Conservation (phyloP, 345 rosid species). For the Diplotaxis tenuifolia region DNA sequence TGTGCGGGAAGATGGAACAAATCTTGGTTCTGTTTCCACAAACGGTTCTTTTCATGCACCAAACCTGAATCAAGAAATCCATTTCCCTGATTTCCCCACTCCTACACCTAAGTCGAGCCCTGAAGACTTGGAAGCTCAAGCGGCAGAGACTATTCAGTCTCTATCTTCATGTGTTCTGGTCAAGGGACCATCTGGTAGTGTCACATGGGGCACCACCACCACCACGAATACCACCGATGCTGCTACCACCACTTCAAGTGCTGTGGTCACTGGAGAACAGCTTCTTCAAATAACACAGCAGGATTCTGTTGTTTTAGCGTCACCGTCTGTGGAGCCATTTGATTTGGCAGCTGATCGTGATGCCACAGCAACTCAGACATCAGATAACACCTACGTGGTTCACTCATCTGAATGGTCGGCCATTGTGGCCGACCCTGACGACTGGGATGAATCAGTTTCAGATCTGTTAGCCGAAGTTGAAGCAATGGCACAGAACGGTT, state of each 20-base stretch:
- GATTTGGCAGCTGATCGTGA: constrained; percentile 50
- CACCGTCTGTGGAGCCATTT: constrained; percentile 47
- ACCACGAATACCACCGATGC: constrained; percentile 53
- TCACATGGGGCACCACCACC: constrained; percentile 59
- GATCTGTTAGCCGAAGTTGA: constrained; percentile 98
- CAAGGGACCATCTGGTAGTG: constrained; percentile 62
- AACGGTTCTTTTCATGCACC: constrained; percentile 44
- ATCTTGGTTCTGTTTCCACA: constrained; percentile 37
- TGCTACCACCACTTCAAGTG: constrained; percentile 51
- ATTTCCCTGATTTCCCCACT: constrained; percentile 48
- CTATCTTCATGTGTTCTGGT: constrained; percentile 44
- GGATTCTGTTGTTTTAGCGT: constrained; percentile 54
- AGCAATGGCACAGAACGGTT: constrained; percentile 84
- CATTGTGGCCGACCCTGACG: constrained; percentile 59
- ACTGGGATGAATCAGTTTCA: constrained; percentile 90
- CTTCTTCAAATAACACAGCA: constrained; percentile 51
- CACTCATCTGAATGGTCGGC: constrained; percentile 66
- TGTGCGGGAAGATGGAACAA: constrained; percentile 40
- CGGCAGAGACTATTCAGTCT: constrained; percentile 47
- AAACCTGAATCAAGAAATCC: constrained; percentile 43
- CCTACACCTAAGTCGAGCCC: constrained; percentile 47
- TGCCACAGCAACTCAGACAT: constrained; percentile 53
- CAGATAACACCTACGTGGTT: constrained; percentile 53
- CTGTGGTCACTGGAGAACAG: constrained; percentile 51
- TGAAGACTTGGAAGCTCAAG: constrained; percentile 45